Percentiles rank a stretch among this genome's conserved stretches.
Conservation (phyloP, 2,329 filamentous ascomycete genomes). For the Pestalotiopsis sp. region DNA sequence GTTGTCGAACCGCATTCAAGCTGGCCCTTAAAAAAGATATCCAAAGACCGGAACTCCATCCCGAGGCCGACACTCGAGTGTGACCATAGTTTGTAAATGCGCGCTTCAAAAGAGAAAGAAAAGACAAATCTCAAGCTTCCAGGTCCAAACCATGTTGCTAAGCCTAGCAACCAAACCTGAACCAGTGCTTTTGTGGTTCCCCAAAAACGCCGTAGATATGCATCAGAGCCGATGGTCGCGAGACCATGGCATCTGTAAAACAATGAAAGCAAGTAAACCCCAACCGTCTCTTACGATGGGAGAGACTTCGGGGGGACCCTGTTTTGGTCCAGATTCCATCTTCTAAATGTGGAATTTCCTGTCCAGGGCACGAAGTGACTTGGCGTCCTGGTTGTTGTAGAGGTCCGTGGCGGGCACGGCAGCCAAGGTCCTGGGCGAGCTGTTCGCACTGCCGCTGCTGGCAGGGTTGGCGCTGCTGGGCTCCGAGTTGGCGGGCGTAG, state of each 20-base stretch:
- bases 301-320: too few species aligned
- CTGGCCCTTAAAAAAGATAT: background rate
- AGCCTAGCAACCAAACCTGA: background rate
- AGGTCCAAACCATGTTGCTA: background rate
- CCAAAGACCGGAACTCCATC: constrained; percentile 7
- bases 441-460: constrained; percentile 43
- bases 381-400: constrained; percentile 57
- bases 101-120: constrained; percentile 7
- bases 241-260: background rate
- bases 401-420: constrained; percentile 24
- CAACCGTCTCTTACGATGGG: background rate
- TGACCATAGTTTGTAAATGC: constrained; percentile 13
- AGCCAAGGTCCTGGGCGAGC: constrained; percentile 48
- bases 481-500: constrained; percentile 48
- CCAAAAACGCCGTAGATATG: constrained; percentile 13
- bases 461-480: constrained; percentile 45
- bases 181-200: background rate
- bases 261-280: background rate
- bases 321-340: background rate
- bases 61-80: background rate
- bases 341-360: constrained; percentile 49
- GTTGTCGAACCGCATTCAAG: background rate
- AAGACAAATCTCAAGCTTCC: background rate
- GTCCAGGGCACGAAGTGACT: constrained; percentile 68
- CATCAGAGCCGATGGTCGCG: background rate